Evolutionary conservation across 768 basidiomycete genomes (phyloP).

Genomic region (Termitomyces sp.): DNA sequence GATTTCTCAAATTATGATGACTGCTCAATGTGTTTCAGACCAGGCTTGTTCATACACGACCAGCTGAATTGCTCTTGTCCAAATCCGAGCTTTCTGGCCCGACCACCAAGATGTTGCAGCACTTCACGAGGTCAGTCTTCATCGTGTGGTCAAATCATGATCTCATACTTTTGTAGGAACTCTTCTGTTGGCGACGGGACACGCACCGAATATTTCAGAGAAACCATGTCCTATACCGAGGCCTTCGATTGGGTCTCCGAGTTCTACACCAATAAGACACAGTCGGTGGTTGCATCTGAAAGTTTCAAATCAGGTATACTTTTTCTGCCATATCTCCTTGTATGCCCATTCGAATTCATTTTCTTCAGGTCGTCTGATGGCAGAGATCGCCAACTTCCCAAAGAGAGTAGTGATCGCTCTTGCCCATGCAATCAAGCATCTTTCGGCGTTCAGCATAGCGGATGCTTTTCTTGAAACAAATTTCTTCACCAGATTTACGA

Average conservation of each 20-base stretch:
- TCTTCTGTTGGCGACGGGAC: slow-evolving; percentile 38
- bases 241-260: slow-evolving; percentile 65
- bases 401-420: slow-evolving; percentile 67
- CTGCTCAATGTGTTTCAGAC: no score
- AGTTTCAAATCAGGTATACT: slow-evolving; percentile 41
- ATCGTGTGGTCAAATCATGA: background rate
- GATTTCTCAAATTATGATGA: no score
- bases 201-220: slow-evolving; percentile 61
- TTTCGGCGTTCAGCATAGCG: slow-evolving; percentile 72
- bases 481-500: slow-evolving; percentile 78
- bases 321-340: slow-evolving; percentile 2
- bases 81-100: slow-evolving; percentile 54
- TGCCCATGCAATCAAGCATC: slow-evolving; percentile 68
- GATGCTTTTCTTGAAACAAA: slow-evolving; percentile 73
- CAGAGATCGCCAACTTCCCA: slow-evolving; percentile 62
- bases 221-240: slow-evolving; percentile 54
- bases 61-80: slow-evolving; percentile 71
- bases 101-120: slow-evolving; percentile 72
- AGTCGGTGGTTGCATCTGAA: slow-evolving; percentile 35
- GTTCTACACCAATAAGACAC: slow-evolving; percentile 60
- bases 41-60: no score
- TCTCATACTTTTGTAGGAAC: slow-evolving; percentile 25
- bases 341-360: background rate
- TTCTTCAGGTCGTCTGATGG: slow-evolving; percentile 55
- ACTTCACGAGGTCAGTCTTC: slow-evolving; percentile 58